Conservation (phyloP, 2,329 filamentous ascomycete species). For the Cladosporium sp. region DNA sequence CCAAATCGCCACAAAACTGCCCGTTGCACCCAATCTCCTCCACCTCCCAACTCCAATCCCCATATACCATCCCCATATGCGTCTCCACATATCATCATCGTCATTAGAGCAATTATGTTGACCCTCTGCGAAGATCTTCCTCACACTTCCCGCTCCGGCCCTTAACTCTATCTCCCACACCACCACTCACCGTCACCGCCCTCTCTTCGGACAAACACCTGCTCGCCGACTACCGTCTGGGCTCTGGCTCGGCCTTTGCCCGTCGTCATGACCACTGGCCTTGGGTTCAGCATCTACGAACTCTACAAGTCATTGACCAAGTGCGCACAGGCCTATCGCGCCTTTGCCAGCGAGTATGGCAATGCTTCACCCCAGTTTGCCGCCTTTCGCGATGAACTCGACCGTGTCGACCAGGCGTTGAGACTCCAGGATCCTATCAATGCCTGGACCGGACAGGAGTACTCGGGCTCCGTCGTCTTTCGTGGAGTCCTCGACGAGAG, state of each 20-base stretch:
- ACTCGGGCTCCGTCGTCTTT: constrained; percentile 6
- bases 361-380: constrained; percentile 11
- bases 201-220: background rate
- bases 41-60: background rate
- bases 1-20: background rate
- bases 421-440: constrained; percentile 13
- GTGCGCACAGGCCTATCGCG: constrained; percentile 10
- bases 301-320: constrained; percentile 9
- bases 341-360: constrained; percentile 10
- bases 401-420: constrained; percentile 12
- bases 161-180: background rate
- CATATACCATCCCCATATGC: background rate
- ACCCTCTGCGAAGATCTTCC: constrained; percentile 3
- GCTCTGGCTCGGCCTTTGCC: background rate
- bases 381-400: constrained; percentile 13
- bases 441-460: constrained; percentile 13
- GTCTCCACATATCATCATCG: constrained; percentile 8
- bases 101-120: background rate
- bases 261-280: constrained; percentile 6
- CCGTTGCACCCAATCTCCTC: background rate
- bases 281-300: constrained; percentile 11
- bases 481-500: constrained; percentile 7
- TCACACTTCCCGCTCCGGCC: background rate
- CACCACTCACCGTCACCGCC: constrained; percentile 9
- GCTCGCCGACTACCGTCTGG: background rate